Percentiles rank a stretch among this genome's conserved stretches.
These are phyloP conservation scores for Saccharomyces pastorianus DNA, from an alignment of 1,139 yeast species.

Conservation along the genomic window DNA sequence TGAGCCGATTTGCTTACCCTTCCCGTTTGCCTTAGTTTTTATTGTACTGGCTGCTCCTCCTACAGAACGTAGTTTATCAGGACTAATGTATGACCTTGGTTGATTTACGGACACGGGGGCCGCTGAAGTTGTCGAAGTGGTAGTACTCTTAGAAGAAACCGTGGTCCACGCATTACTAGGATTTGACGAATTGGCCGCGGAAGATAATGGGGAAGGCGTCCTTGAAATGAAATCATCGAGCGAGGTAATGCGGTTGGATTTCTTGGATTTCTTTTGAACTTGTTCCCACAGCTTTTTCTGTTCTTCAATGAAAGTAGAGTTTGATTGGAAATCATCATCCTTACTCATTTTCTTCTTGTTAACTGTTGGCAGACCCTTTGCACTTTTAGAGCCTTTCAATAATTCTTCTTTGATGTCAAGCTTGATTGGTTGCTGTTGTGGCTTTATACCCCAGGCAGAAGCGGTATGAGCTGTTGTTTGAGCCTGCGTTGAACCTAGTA, in stretches of 20 bases:
- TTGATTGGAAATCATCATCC: background rate
- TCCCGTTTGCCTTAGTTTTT: constrained; percentile 1
- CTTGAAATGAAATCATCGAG: background rate
- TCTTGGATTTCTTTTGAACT: constrained; percentile 3
- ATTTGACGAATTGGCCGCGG: background rate
- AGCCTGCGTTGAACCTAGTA: constrained; percentile 9
- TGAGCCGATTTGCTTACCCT: constrained; percentile 24
- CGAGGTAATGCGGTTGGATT: background rate
- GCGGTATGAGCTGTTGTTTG: background rate
- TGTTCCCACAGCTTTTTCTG: constrained; percentile 6
- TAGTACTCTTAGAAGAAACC: constrained; percentile 16
- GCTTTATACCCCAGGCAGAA: background rate
- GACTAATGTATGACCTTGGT: constrained; percentile 16
- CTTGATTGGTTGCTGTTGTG: background rate
- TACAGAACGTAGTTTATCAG: constrained; percentile 21
- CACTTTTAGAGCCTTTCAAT: background rate
- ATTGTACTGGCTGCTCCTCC: constrained; percentile 11
- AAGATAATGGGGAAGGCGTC: background rate
- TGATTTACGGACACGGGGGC: constrained; percentile 4
- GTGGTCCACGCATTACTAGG: constrained; percentile 25
- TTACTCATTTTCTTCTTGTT: no score
- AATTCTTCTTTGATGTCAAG: background rate
- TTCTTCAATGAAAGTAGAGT: constrained; percentile 5
- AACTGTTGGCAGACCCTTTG: background rate
- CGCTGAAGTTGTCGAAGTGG: constrained; percentile 3